A percentile compares a stretch with the other conserved stretches of the same genome.
phyloP scores from a whole-genome alignment of 2,329 filamentous ascomycete species.

The Verticillium isaacii region DNA sequence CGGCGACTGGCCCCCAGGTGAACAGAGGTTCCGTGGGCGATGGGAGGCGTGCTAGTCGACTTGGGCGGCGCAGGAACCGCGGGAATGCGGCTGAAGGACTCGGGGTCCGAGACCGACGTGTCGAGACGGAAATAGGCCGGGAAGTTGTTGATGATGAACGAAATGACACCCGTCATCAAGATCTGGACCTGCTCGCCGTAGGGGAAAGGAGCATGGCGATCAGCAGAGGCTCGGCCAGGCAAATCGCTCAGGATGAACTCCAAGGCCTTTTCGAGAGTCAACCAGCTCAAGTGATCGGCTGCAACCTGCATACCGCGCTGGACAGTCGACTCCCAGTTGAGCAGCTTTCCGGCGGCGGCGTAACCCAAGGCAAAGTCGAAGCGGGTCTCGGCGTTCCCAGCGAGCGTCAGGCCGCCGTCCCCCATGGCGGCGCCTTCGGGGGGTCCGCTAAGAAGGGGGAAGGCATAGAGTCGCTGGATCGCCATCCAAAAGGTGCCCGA shows the following conservation, averaged over 20 bases:
- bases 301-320: slow-evolving; percentile 57
- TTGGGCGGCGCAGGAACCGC: slow-evolving; percentile 34
- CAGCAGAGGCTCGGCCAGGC: slow-evolving; percentile 14
- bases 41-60: slow-evolving; percentile 19
- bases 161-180: slow-evolving; percentile 50
- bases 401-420: slow-evolving; percentile 24
- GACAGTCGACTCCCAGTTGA: slow-evolving; percentile 51
- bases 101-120: slow-evolving; percentile 28
- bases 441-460: slow-evolving; percentile 36
- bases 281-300: slow-evolving; percentile 53
- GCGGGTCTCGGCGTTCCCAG: slow-evolving; percentile 34
- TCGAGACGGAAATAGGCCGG: slow-evolving; percentile 58
- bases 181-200: slow-evolving; percentile 51
- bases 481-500: slow-evolving; percentile 53
- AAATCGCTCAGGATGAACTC: slow-evolving; percentile 48
- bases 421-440: slow-evolving; percentile 23
- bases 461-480: slow-evolving; percentile 53
- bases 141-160: slow-evolving; percentile 57
- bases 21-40: slow-evolving; percentile 33
- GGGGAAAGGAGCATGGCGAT: slow-evolving; percentile 33
- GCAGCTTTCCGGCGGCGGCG: slow-evolving; percentile 55
- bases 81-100: slow-evolving; percentile 37
- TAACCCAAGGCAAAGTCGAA: slow-evolving; percentile 59
- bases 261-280: slow-evolving; percentile 56
- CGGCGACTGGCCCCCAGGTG: slow-evolving; percentile 33